Percentiles rank a stretch among this genome's conserved stretches.
Evolutionary conservation across 495 filamentous ascomycete genomes (phyloP).

Genomic region (Darksidea phi): DNA sequence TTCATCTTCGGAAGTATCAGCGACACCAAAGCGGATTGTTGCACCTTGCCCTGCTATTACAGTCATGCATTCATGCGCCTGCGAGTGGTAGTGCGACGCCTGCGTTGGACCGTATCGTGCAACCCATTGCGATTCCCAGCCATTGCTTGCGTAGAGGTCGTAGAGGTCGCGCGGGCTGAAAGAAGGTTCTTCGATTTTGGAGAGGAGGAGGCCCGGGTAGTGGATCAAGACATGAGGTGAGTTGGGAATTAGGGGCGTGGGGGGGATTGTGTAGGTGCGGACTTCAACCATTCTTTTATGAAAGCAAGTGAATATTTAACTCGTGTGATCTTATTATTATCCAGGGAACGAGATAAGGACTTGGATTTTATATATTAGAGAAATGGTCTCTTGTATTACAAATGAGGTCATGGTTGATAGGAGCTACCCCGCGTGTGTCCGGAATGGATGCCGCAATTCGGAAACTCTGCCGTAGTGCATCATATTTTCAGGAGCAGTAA

Average conservation of each 20-base stretch:
- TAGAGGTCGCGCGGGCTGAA: conserved; percentile 18
- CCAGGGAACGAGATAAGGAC: no score
- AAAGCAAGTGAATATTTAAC: no score
- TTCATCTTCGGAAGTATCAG: conserved; percentile 38
- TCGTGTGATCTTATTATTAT: no score
- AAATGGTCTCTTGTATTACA: no score
- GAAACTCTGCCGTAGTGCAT: no score
- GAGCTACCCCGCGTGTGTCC: no score
- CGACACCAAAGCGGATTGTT: conserved; percentile 44
- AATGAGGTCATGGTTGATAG: no score
- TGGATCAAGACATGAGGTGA: conserved; percentile 40
- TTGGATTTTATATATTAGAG: no score
- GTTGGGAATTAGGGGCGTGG: conserved; percentile 44
- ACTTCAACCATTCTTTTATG: conserved; percentile 26
- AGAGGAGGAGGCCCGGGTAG: conserved; percentile 37
- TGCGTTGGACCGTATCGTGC: conserved; percentile 43
- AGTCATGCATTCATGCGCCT: conserved; percentile 46
- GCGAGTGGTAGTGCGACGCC: conserved; percentile 44
- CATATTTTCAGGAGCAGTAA: no score
- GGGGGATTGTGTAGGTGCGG: conserved; percentile 31
- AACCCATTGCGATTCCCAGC: conserved; percentile 44
- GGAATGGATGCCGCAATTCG: no score
- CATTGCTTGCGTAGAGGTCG: conserved; percentile 43
- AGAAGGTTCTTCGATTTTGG: conserved; percentile 7
- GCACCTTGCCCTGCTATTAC: conserved; percentile 42